A percentile compares a stretch with the other conserved stretches of the same genome.
Conservation (phyloP, 1,139 yeast genomes). For the Pichia kudriavzevii region DNA sequence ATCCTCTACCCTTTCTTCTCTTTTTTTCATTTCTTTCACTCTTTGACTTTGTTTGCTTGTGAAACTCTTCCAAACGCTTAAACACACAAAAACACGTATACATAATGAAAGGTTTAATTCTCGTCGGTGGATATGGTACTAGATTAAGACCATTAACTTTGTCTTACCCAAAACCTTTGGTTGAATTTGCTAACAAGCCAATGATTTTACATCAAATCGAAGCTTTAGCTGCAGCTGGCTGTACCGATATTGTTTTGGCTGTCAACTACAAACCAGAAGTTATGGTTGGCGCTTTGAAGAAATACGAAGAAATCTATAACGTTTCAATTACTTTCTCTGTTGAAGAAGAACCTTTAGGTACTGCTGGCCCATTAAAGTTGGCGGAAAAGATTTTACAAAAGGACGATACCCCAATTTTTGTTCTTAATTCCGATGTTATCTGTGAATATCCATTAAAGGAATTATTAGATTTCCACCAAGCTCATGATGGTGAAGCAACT, state of each 20-base stretch:
- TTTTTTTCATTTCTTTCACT: background rate
- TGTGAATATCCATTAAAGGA: constrained; percentile 97
- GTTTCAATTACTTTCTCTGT: constrained; percentile 94
- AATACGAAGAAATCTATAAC: constrained; percentile 93
- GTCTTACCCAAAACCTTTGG: constrained; percentile 96
- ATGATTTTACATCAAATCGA: constrained; percentile 96
- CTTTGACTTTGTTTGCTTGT: background rate
- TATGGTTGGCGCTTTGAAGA: constrained; percentile 90
- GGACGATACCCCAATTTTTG: constrained; percentile 95
- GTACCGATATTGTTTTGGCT: constrained; percentile 95
- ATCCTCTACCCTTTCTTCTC: background rate
- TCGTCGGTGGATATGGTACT: constrained; percentile 99
- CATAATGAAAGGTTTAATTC: constrained; percentile 92
- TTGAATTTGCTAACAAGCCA: constrained; percentile 98
- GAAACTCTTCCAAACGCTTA: background rate
- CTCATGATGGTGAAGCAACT: constrained; percentile 97
- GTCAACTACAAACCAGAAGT: constrained; percentile 99
- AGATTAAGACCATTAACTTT: constrained; percentile 98
- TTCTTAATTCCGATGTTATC: constrained; percentile 94
- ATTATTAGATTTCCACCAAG: constrained; percentile 85
- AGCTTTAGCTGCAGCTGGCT: constrained; percentile 97
- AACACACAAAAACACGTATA: constrained; percentile 7
- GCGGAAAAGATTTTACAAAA: constrained; percentile 91
- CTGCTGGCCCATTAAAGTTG: constrained; percentile 98
- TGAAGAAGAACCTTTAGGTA: constrained; percentile 98